phyloP scores from a whole-genome alignment of 495 filamentous ascomycete genomes.

The Penicillium cataractarum region DNA sequence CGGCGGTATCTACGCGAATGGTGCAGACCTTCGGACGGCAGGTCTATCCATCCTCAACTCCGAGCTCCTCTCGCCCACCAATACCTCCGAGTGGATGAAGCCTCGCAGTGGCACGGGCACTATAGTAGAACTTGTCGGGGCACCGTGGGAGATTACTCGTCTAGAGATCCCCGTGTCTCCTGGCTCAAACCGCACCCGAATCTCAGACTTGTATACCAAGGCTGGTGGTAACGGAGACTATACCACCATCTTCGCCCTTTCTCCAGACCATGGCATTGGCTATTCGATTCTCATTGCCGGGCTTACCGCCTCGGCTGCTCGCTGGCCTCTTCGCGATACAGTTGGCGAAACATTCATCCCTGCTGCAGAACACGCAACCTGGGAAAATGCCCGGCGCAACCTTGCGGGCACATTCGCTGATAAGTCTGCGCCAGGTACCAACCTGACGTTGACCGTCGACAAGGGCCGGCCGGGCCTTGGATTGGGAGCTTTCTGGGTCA shows the following conservation, averaged over 20 bases:
- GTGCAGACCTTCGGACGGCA: constrained; percentile 23
- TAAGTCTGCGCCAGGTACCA: background rate
- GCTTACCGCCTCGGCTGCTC: background rate
- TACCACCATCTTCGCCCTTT: constrained; percentile 19
- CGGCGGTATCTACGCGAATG: background rate
- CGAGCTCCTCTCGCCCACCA: constrained; percentile 40
- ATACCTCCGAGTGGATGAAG: constrained; percentile 44
- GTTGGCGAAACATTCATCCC: background rate
- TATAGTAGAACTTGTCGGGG: constrained; percentile 20
- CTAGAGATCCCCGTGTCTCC: constrained; percentile 16
- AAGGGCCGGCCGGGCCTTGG: constrained; percentile 1
- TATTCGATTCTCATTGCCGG: constrained; percentile 12
- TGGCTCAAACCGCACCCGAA: constrained; percentile 18
- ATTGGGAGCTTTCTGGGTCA: constrained; percentile 1
- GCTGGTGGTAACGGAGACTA: constrained; percentile 19
- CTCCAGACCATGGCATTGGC: constrained; percentile 23
- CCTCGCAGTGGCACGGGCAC: constrained; percentile 29
- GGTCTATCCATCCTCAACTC: constrained; percentile 52
- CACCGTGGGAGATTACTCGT: constrained; percentile 15
- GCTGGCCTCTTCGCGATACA: constrained; percentile 1
- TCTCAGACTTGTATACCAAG: constrained; percentile 23
- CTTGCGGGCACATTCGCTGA: background rate
- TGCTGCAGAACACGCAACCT: constrained; percentile 1
- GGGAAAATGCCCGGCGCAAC: background rate
- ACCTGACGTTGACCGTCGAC: constrained; percentile 2